Evolutionary conservation across 2,329 filamentous ascomycete species (phyloP).

Genomic region (Cladophialophora bantiana): DNA sequence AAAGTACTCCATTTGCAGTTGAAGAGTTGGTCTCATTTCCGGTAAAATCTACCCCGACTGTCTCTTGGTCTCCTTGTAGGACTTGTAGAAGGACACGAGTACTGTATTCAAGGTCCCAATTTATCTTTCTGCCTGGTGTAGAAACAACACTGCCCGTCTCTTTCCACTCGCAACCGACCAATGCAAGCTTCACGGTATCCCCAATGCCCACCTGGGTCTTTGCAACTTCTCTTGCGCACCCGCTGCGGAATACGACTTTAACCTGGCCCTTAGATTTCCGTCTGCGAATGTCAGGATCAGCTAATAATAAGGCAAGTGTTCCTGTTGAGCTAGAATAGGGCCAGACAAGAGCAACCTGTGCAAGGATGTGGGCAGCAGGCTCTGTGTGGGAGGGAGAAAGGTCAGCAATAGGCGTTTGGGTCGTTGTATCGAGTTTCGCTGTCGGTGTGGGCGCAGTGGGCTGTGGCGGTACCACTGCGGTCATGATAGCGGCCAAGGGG

Average conservation of each 20-base stretch:
- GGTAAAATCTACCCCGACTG: slow-evolving; percentile 24
- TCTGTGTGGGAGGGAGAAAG: slow-evolving; percentile 48
- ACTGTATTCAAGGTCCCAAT: slow-evolving; percentile 63
- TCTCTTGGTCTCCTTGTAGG: slow-evolving; percentile 12
- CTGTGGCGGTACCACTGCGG: slow-evolving; percentile 23
- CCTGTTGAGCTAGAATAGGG: slow-evolving; percentile 82
- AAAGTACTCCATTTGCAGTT: background rate
- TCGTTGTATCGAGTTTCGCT: slow-evolving; percentile 19
- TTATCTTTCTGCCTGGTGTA: slow-evolving; percentile 64
- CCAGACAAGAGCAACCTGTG: slow-evolving; percentile 85
- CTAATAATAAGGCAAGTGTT: slow-evolving; percentile 78
- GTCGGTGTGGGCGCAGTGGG: slow-evolving; percentile 6
- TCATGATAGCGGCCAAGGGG: slow-evolving; percentile 27
- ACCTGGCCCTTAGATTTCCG: slow-evolving; percentile 81
- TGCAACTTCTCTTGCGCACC: slow-evolving; percentile 73
- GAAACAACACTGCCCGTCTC: slow-evolving; percentile 59
- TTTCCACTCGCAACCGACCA: slow-evolving; percentile 73
- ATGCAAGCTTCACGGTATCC: slow-evolving; percentile 72
- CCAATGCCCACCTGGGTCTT: slow-evolving; percentile 75
- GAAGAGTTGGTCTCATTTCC: slow-evolving; percentile 14
- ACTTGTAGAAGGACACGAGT: slow-evolving; percentile 23
- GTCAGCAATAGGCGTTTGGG: slow-evolving; percentile 46
- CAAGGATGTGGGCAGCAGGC: slow-evolving; percentile 60
- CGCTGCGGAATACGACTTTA: slow-evolving; percentile 74
- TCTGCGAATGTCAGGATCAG: slow-evolving; percentile 82